Evolutionary conservation across 139 green algal species (phyloP).

Genomic region (Chlamydomonas incerta): DNA sequence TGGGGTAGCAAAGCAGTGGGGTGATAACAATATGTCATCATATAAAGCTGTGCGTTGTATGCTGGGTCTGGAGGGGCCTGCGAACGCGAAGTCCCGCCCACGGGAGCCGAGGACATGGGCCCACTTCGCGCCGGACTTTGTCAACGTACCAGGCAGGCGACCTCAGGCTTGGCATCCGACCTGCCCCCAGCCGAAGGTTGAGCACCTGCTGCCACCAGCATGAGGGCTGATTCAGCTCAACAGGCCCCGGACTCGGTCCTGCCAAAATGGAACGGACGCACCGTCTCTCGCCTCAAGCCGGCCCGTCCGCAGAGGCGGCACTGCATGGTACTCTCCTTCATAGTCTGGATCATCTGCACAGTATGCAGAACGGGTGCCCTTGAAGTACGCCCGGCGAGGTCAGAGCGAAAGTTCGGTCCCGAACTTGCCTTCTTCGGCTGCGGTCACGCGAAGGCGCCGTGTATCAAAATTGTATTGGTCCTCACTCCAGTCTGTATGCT

Average conservation of each 20-base stretch:
- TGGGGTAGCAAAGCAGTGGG: too few species aligned
- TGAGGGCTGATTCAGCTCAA: too few species aligned
- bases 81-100: too few species aligned
- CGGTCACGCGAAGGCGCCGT: not conserved
- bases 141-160: conserved; percentile 15
- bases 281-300: not conserved
- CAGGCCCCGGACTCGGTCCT: too few species aligned
- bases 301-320: not conserved
- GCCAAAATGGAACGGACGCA: not conserved
- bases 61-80: too few species aligned
- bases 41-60: too few species aligned
- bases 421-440: not conserved
- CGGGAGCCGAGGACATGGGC: too few species aligned
- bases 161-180: not conserved
- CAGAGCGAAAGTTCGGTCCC: not conserved
- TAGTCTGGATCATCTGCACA: conserved; percentile 12
- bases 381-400: not conserved
- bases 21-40: too few species aligned
- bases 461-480: conserved; percentile 16
- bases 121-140: too few species aligned
- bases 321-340: not conserved
- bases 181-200: not conserved
- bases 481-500: conserved; percentile 1
- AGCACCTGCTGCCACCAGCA: not conserved
- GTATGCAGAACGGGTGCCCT: not conserved